These are phyloP conservation scores for Sisymbrium irio DNA, from an alignment of 345 rosid species.

Conservation along the genomic window DNA sequence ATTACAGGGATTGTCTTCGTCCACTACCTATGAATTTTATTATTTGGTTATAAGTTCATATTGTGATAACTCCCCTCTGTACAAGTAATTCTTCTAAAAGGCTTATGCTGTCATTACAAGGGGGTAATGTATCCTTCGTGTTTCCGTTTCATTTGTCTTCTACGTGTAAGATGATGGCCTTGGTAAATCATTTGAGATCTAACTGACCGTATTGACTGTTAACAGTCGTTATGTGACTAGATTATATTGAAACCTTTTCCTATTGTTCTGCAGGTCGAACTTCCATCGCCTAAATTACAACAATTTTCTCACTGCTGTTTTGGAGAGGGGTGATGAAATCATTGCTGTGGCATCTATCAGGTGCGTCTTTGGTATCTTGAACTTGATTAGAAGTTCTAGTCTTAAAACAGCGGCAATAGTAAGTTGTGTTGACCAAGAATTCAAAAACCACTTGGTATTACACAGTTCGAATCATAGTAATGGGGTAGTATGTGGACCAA, in stretches of 20 bases:
- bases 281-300: slow-evolving; percentile 70
- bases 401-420: not conserved
- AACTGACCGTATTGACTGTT: not conserved
- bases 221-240: not conserved
- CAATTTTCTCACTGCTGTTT: slow-evolving; percentile 69
- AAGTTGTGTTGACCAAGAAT: not conserved
- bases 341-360: slow-evolving; percentile 85
- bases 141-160: not conserved
- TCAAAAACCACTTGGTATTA: not conserved
- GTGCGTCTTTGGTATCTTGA: slow-evolving; percentile 36
- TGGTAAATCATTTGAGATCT: not conserved
- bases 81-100: not conserved
- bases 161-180: not conserved
- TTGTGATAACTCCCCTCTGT: not conserved
- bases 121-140: not conserved
- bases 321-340: slow-evolving; percentile 89
- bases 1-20: not conserved
- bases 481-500: not conserved
- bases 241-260: slow-evolving; percentile 4
- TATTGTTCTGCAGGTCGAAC: slow-evolving; percentile 65
- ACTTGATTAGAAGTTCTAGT: slow-evolving; percentile 2
- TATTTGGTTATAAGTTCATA: not conserved
- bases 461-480: no score
- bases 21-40: not conserved
- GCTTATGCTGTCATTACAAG: not conserved